Evolutionary conservation across 2,329 filamentous ascomycete genomes (phyloP).

Genomic region (Gremmenia infestans): DNA sequence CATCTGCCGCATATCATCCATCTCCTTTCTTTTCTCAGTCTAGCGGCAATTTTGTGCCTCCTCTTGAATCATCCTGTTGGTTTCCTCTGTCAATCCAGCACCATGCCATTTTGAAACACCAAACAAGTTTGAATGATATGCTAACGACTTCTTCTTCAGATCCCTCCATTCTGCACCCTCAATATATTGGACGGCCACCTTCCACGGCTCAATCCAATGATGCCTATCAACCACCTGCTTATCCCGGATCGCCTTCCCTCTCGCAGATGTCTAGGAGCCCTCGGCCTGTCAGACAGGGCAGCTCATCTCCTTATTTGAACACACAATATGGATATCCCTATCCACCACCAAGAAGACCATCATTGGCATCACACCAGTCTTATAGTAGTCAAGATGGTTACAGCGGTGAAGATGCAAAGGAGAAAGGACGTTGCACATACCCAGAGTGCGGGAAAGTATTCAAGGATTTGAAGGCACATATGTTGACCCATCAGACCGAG

Average conservation of each 20-base stretch:
- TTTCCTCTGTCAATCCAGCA: constrained; percentile 39
- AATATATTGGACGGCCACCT: constrained; percentile 23
- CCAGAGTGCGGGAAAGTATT: constrained; percentile 55
- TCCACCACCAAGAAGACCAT: constrained; percentile 24
- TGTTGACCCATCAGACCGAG: constrained; percentile 92
- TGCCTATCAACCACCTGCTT: constrained; percentile 27
- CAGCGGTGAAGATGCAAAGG: constrained; percentile 30
- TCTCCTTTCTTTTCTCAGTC: constrained; percentile 49
- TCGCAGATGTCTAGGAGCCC: constrained; percentile 29
- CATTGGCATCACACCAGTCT: constrained; percentile 26
- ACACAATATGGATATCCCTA: constrained; percentile 28
- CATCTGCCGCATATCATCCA: constrained; percentile 23
- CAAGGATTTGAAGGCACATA: constrained; percentile 74
- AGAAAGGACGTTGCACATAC: constrained; percentile 45
- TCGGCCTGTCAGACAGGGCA: constrained; percentile 25
- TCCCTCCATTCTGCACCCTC: constrained; percentile 30
- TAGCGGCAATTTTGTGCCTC: constrained; percentile 48
- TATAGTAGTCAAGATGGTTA: constrained; percentile 28
- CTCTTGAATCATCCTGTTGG: constrained; percentile 48
- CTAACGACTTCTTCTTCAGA: constrained; percentile 27
- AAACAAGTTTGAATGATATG: constrained; percentile 3
- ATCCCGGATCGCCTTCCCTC: constrained; percentile 29
- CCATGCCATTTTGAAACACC: constrained; percentile 7
- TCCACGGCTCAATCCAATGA: constrained; percentile 23
- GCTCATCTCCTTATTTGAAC: constrained; percentile 29